Evolutionary conservation across 2,329 filamentous ascomycete genomes (phyloP).

Genomic region (Arthroderma uncinatum): DNA sequence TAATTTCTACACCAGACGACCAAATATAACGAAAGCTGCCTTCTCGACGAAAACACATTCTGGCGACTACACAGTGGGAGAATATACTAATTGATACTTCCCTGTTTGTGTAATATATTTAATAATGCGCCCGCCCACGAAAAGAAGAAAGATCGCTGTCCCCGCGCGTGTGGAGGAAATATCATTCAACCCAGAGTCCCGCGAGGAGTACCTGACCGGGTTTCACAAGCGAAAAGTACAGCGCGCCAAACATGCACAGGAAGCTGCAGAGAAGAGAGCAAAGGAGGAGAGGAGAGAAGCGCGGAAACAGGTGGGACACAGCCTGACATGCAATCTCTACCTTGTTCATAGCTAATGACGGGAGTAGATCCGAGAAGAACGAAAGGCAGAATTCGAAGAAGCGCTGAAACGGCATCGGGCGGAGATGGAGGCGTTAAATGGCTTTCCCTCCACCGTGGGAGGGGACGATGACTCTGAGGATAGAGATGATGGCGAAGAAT

Average conservation of each 20-base stretch:
- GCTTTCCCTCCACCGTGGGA: conserved; percentile 17
- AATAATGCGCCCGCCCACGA: conserved; percentile 45
- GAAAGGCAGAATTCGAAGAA: conserved; percentile 67
- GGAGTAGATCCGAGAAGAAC: conserved; percentile 65
- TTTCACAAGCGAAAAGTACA: conserved; percentile 94
- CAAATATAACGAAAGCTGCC: background rate
- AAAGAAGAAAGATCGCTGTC: conserved; percentile 50
- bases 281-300: conserved; percentile 63
- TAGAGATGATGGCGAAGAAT: conserved; percentile 46
- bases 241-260: conserved; percentile 73
- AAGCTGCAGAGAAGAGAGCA: conserved; percentile 64
- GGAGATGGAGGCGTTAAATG: conserved; percentile 53
- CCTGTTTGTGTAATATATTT: background rate
- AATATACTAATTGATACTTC: background rate
- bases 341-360: conserved; percentile 7
- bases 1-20: background rate
- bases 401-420: conserved; percentile 69
- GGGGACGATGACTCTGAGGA: background rate
- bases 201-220: conserved; percentile 80
- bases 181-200: conserved; percentile 66
- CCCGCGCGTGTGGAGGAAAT: conserved; percentile 56
- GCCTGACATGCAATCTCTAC: background rate
- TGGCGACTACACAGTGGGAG: background rate
- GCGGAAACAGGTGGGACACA: conserved; percentile 57
- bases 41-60: background rate